Evolutionary conservation across 352 stramenopile genomes (phyloP).

Genomic region (Peronosclerospora sorghi): DNA sequence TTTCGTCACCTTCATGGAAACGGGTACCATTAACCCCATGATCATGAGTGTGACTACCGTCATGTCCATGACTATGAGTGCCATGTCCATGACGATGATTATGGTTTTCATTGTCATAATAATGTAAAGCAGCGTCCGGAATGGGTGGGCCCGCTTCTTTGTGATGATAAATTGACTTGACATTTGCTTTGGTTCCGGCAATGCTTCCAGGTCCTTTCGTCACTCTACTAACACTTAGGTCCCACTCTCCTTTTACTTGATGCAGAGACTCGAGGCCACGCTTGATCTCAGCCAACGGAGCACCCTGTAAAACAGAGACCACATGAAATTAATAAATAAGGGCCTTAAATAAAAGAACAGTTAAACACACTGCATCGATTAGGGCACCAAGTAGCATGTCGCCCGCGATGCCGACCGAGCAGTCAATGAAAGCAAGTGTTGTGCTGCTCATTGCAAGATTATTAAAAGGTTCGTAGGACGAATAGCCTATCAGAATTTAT

Average conservation of each 20-base stretch:
- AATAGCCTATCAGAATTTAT: too few species aligned
- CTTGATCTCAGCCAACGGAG: slow-evolving; percentile 44
- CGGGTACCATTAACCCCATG: neutral
- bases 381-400: slow-evolving; percentile 87
- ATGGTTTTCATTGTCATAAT: slow-evolving; percentile 13
- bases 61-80: neutral
- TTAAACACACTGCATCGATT: slow-evolving; percentile 66
- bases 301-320: slow-evolving; percentile 28
- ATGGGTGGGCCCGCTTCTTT: slow-evolving; percentile 28
- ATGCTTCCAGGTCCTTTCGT: slow-evolving; percentile 86
- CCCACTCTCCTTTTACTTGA: slow-evolving; percentile 81
- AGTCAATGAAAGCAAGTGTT: slow-evolving; percentile 68
- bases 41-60: neutral
- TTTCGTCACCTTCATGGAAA: too few species aligned
- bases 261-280: slow-evolving; percentile 41
- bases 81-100: slow-evolving; percentile 11
- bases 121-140: slow-evolving; percentile 3
- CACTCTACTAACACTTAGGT: slow-evolving; percentile 46
- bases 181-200: slow-evolving; percentile 80
- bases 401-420: slow-evolving; percentile 81
- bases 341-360: neutral
- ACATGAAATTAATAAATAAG: neutral
- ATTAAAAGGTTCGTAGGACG: too few species aligned
- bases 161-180: slow-evolving; percentile 83
- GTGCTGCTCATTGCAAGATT: neutral